These are phyloP conservation scores for Peronospora destructor DNA, from an alignment of 352 stramenopile genomes.

Conservation along the genomic window DNA sequence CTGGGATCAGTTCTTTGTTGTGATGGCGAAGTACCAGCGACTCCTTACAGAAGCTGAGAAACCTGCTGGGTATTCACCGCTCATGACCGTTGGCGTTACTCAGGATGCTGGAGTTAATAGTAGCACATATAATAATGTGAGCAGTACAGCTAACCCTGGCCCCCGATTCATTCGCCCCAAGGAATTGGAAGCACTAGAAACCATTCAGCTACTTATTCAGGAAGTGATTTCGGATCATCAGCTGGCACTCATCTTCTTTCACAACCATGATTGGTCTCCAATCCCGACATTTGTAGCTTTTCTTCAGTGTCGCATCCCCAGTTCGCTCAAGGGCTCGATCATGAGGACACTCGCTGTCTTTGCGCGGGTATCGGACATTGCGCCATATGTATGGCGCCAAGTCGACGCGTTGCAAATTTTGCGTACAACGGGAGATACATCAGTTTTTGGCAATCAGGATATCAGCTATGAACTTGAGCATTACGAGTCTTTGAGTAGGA, in stretches of 20 bases:
- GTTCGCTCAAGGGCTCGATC: slow-evolving; percentile 73
- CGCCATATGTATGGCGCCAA: slow-evolving; percentile 78
- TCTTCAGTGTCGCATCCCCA: slow-evolving; percentile 76
- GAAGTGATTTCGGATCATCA: slow-evolving; percentile 66
- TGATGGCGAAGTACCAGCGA: slow-evolving; percentile 81
- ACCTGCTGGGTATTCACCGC: slow-evolving; percentile 28
- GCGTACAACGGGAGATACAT: slow-evolving; percentile 57
- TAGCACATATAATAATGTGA: slow-evolving; percentile 21
- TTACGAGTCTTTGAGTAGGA: slow-evolving; percentile 69
- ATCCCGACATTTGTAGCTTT: slow-evolving; percentile 80
- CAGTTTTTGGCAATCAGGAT: slow-evolving; percentile 60
- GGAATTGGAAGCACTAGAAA: slow-evolving; percentile 75
- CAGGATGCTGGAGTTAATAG: slow-evolving; percentile 27
- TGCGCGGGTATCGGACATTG: slow-evolving; percentile 68
- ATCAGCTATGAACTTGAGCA: slow-evolving; percentile 84
- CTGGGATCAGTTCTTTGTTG: slow-evolving; percentile 81
- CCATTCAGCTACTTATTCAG: slow-evolving; percentile 76
- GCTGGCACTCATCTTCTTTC: slow-evolving; percentile 76
- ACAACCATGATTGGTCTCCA: slow-evolving; percentile 81
- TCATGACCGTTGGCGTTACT: slow-evolving; percentile 31
- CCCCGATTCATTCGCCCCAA: slow-evolving; percentile 74
- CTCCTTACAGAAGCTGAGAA: slow-evolving; percentile 70
- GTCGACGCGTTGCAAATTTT: slow-evolving; percentile 81
- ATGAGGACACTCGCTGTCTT: slow-evolving; percentile 83
- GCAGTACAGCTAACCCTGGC: slow-evolving; percentile 26